Base-by-base conservation (phyloP, 441 rosid genomes). In the Populus trichocarpa region DNA sequence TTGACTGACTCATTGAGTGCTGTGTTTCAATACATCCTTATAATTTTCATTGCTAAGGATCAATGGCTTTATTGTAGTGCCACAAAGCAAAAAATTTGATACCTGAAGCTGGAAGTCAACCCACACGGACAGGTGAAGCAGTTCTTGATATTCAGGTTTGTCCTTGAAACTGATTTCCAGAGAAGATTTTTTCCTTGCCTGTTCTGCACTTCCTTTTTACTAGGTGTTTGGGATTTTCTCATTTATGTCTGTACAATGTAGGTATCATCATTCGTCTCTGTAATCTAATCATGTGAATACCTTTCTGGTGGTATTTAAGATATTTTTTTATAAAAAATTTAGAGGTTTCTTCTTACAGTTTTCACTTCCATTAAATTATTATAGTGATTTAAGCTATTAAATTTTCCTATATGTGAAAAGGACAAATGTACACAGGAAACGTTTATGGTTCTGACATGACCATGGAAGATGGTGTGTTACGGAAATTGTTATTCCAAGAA, bases 61-160 rank as follows among this genome's bases (percentile, higher is more conserved):
- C 77, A 83, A 75, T 87, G 84, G 74, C 74, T 90, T 84, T 78
- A 73, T 76, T 81, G 73, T 77, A 96, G 99, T 96, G 99, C 84
- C 99, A 96, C 82, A 96, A 96, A 90, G 99, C 99, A 26, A 96
- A 96, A 85, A 96, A 96, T 86, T 89, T 96, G 89, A 90, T 96
- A 71, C 99, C 99, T 84, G 99, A 96, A 88, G 92, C 99, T 84
- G 99, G 99, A 82, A 93, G 97, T 87, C 98, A 94, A 89, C 97
- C 99, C 69, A 94, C 99, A 59, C 94, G 99, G 78, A 96, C 97
- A 35, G 99, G 99, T 75, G 97, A 93, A 89, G 97, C 98, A 59
- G 98, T 96, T 85, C 88, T 96, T 82, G 99, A 96, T 16, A 89
- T 96, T 85, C 99, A 96, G 98, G 99, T 94, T 82, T 78, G 85